Base-by-base conservation (phyloP, 2,329 filamentous ascomycete genomes). In the Pseudogymnoascus sp. region DNA sequence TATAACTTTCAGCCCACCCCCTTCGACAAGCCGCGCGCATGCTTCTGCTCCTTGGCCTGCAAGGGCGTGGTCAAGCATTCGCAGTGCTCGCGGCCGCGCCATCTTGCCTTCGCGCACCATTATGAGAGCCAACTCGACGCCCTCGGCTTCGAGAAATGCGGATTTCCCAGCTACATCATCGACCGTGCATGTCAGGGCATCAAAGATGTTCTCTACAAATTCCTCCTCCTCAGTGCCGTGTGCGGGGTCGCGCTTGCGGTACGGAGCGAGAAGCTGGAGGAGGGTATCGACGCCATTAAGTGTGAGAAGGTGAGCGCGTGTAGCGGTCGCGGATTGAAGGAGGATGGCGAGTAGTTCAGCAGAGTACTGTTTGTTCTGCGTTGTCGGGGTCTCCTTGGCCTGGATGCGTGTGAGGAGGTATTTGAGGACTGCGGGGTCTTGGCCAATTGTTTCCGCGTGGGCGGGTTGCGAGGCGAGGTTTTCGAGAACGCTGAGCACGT, bases 311-410 rank as follows among this genome's bases (percentile, higher is more conserved):
- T 79, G 79, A 19, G 74, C 75, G 45, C 89, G 78, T 67, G 90
- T 91, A 35, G 80, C 73, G 0, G 80, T 65, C 3, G 89, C 90
- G 1, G 84, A 84, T 71, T 96, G 92, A 15, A 92, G 79, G 7
- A 99, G 76, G 59, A 99, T 94, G 10, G 92, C 91, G 2, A 99
- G 77, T 6, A 97, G 83, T 73, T 99, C 94, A 13, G 92, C 90
- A 0, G 91, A 83, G 71, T 97, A 99, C 71, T 96, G 92, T 71
- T 94, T 95, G 71, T 99, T 99, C 71, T 99, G 94, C 4, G 83
- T 80, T 0, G 95, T 82, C 0, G 78, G 76, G 3, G 75, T 76
- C 71, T 96, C 90, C 57, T 80, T 80, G 60, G 78, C 79, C 65
- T 88, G 84, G 63, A 90, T 87, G 57, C 94, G 82, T 57, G 79